phyloP scores from a whole-genome alignment of 352 stramenopile genomes.

The Globisporangium heterothallicum region DNA sequence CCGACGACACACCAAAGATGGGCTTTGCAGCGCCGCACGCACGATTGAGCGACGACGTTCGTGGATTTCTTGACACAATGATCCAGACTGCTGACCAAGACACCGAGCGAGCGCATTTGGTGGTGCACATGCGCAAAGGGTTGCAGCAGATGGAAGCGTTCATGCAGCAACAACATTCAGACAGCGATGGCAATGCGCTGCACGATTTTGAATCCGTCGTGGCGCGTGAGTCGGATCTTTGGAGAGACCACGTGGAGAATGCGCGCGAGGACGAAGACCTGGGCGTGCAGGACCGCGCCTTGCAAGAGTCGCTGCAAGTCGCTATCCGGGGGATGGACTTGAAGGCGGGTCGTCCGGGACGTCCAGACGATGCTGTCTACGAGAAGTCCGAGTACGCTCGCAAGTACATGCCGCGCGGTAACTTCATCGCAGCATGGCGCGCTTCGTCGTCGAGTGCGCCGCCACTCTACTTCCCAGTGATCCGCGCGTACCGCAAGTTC shows the following conservation, averaged over 20 bases:
- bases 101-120: slow-evolving; percentile 13
- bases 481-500: slow-evolving; percentile 79
- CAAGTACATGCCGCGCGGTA: slow-evolving; percentile 63
- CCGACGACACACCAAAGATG: neutral
- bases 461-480: slow-evolving; percentile 45
- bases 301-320: slow-evolving; percentile 33
- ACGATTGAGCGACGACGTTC: slow-evolving; percentile 29
- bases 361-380: slow-evolving; percentile 72
- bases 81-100: slow-evolving; percentile 13
- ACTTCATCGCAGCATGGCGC: slow-evolving; percentile 61
- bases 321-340: slow-evolving; percentile 43
- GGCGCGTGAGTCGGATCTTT: slow-evolving; percentile 28
- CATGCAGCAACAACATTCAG: slow-evolving; percentile 27
- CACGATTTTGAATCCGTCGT: slow-evolving; percentile 31
- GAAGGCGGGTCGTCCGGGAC: slow-evolving; percentile 54
- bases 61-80: slow-evolving; percentile 25
- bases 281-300: slow-evolving; percentile 29
- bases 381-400: slow-evolving; percentile 55
- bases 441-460: neutral
- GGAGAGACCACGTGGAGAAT: slow-evolving; percentile 36
- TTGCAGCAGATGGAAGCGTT: slow-evolving; percentile 51
- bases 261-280: slow-evolving; percentile 30
- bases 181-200: slow-evolving; percentile 8
- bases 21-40: slow-evolving; percentile 39
- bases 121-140: slow-evolving; percentile 43